A percentile compares a stretch with the other conserved stretches of the same genome.
phyloP scores from a whole-genome alignment of 2,329 filamentous ascomycete genomes.

The Penicillium sp. region DNA sequence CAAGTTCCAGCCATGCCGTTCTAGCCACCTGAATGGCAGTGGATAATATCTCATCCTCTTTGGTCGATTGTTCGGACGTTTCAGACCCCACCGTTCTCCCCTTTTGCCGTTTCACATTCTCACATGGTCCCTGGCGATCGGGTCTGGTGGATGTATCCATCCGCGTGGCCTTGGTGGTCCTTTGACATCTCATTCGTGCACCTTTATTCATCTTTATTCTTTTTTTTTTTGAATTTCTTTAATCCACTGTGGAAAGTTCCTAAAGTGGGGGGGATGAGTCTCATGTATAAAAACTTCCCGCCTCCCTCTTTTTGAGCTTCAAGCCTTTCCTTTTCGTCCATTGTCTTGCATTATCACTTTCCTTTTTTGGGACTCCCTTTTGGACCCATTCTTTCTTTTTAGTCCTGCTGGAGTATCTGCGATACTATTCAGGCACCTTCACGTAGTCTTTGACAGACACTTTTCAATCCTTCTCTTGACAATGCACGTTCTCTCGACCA shows the following conservation, averaged over 20 bases:
- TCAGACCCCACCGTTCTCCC: constrained; percentile 20
- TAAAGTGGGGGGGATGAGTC: background rate
- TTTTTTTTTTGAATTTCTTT: constrained; percentile 5
- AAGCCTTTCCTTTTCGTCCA: constrained; percentile 19
- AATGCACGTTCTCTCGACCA: constrained; percentile 31
- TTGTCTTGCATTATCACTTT: constrained; percentile 15
- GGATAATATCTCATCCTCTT: constrained; percentile 14
- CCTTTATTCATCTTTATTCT: constrained; percentile 9
- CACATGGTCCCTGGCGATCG: constrained; percentile 24
- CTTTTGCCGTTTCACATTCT: constrained; percentile 18
- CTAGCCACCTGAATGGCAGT: background rate
- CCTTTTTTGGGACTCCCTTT: constrained; percentile 11
- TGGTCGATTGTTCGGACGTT: constrained; percentile 1
- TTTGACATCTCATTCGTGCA: background rate
- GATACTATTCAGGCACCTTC: background rate
- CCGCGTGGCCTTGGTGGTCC: constrained; percentile 11
- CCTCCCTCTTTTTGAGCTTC: background rate
- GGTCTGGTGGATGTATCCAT: constrained; percentile 31
- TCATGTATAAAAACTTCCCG: constrained; percentile 1
- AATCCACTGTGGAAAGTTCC: background rate
- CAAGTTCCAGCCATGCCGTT: background rate
- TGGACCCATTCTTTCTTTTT: constrained; percentile 10
- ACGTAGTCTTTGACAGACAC: constrained; percentile 19
- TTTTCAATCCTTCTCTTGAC: constrained; percentile 8
- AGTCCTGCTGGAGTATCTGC: constrained; percentile 3